Percentiles rank a stretch among this genome's conserved stretches.
phyloP scores from a whole-genome alignment of 2,329 filamentous ascomycete species.

The Hymenoscyphus albidus region DNA sequence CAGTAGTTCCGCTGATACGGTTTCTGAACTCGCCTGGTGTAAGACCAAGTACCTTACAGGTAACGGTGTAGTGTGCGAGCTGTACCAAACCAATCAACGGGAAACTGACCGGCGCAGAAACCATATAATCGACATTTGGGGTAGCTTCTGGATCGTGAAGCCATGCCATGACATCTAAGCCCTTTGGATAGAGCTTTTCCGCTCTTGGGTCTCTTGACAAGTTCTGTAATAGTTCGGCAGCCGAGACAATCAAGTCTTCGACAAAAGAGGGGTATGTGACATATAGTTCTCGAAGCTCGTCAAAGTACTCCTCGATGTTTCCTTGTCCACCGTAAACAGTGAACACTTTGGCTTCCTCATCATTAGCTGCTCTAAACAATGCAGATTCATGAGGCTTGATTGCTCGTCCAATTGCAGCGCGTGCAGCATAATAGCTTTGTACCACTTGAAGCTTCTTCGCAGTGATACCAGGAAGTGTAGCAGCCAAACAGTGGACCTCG shows the following conservation, averaged over 20 bases:
- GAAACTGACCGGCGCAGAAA: conserved; percentile 92
- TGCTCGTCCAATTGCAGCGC: conserved; percentile 75
- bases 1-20: conserved; percentile 81
- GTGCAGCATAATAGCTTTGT: conserved; percentile 85
- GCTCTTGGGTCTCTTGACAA: conserved; percentile 79
- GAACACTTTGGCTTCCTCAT: conserved; percentile 81
- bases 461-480: conserved; percentile 81
- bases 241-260: conserved; percentile 74
- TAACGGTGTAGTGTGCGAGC: conserved; percentile 90
- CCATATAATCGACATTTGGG: conserved; percentile 89
- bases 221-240: conserved; percentile 82
- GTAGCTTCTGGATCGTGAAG: conserved; percentile 84
- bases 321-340: conserved; percentile 95
- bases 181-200: conserved; percentile 95
- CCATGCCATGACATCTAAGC: conserved; percentile 93
- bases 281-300: conserved; percentile 90
- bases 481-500: conserved; percentile 88
- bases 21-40: conserved; percentile 86
- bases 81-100: conserved; percentile 95
- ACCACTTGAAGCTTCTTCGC: conserved; percentile 90
- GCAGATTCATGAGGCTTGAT: conserved; percentile 94
- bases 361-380: conserved; percentile 80
- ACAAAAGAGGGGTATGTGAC: conserved; percentile 88
- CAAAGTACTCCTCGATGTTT: conserved; percentile 99
- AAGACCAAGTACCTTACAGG: conserved; percentile 85